Evolutionary conservation across 1,139 yeast species (phyloP).

Genomic region (Eremothecium cymbalariae): DNA sequence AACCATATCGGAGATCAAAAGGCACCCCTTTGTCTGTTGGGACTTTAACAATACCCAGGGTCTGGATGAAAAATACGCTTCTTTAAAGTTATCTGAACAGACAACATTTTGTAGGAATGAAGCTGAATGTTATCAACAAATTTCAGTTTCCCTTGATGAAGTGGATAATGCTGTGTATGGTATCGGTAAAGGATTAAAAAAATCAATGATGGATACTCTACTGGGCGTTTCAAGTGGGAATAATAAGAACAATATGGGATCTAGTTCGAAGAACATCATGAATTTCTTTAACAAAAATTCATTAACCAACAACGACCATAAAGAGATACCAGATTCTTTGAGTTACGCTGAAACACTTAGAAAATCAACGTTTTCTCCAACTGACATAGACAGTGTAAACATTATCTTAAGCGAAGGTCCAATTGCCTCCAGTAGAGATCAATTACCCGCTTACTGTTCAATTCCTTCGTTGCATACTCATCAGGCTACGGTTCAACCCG

Average conservation of each 20-base stretch:
- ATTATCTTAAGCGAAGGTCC: constrained; percentile 13
- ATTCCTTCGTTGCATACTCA: not conserved
- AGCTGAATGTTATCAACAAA: constrained; percentile 32
- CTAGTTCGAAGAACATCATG: not conserved
- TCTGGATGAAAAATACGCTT: constrained; percentile 13
- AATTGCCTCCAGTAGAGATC: constrained; percentile 1
- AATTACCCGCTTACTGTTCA: not conserved
- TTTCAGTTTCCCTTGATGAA: constrained; percentile 61
- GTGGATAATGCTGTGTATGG: constrained; percentile 74
- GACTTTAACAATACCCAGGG: constrained; percentile 25
- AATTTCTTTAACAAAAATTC: not conserved
- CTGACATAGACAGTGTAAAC: constrained; percentile 8
- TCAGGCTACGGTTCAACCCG: constrained; percentile 1
- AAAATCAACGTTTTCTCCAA: not conserved
- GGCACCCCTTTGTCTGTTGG: constrained; percentile 55
- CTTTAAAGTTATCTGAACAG: constrained; percentile 17
- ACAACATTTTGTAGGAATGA: constrained; percentile 24
- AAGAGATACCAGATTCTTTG: not conserved
- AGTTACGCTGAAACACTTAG: not conserved
- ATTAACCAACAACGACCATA: too few species aligned
- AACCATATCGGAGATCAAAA: constrained; percentile 64
- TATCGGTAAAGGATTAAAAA: constrained; percentile 57
- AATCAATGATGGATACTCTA: constrained; percentile 31
- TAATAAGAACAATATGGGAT: not conserved
- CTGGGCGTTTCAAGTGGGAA: not conserved